Percentiles rank a stretch among this genome's conserved stretches.
Conservation (phyloP, 2,329 filamentous ascomycete species). For the Pyricularia sp. region DNA sequence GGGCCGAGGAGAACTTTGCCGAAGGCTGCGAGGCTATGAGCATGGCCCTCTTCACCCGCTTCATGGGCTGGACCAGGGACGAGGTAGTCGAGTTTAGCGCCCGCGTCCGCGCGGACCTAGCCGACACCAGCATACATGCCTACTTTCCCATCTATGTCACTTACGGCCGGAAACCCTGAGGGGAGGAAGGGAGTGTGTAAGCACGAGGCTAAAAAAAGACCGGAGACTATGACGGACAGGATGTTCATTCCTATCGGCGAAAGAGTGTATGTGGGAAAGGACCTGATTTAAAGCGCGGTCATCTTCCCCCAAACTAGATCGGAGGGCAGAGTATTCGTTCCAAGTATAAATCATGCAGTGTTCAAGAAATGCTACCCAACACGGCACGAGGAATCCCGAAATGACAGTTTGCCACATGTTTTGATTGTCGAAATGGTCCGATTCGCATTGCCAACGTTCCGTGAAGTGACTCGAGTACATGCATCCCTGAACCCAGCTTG, state of each 20-base stretch:
- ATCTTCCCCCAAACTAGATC: too few species aligned
- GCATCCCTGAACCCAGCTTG: not conserved
- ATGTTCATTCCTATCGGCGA: not conserved
- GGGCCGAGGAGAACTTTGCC: conserved; percentile 20
- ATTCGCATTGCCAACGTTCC: not conserved
- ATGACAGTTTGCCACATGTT: not conserved
- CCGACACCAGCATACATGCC: conserved; percentile 17
- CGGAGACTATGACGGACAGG: not conserved
- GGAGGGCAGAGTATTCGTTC: too few species aligned
- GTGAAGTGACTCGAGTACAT: not conserved
- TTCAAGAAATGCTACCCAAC: not conserved
- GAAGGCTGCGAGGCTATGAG: conserved; percentile 23
- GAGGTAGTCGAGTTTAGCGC: conserved; percentile 17
- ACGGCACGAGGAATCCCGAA: not conserved
- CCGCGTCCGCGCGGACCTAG: conserved; percentile 16
- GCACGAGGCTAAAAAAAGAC: not conserved
- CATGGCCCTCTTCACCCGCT: conserved; percentile 25
- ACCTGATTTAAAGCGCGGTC: too few species aligned
- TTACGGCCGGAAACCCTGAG: conserved; percentile 17
- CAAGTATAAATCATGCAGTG: not conserved
- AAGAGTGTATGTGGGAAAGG: too few species aligned
- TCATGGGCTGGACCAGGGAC: conserved; percentile 23
- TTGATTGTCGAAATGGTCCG: not conserved
- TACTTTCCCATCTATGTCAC: conserved; percentile 19
- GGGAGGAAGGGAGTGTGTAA: not conserved